A percentile compares a stretch with the other conserved stretches of the same genome.
Conservation (phyloP, 345 rosid species). For the Eucalyptus rudis region DNA sequence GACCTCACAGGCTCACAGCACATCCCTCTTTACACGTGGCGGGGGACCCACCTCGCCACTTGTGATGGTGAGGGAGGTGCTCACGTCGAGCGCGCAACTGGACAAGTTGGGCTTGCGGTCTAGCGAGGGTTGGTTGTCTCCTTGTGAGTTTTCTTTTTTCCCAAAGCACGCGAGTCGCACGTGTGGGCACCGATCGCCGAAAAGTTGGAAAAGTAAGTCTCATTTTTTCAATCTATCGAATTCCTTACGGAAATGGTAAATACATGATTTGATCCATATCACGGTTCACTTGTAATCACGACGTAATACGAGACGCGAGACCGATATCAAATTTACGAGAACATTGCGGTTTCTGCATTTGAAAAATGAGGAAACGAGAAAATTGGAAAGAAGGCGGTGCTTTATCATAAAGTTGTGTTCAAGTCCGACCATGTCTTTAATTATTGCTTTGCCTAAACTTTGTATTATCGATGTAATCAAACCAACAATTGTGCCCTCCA, state of each 20-base stretch:
- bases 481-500: not conserved
- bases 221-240: no score
- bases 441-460: not conserved
- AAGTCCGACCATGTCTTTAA: no score
- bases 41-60: conserved; percentile 1
- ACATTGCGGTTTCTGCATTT: not conserved
- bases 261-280: not conserved
- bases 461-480: no score
- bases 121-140: conserved; percentile 3
- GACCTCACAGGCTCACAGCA: not conserved
- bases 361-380: no score
- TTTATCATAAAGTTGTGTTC: no score
- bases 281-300: not conserved
- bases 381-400: no score
- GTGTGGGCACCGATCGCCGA: no score
- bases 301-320: rapidly evolving
- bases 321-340: no score
- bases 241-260: rapidly evolving
- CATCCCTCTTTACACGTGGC: not conserved
- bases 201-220: not conserved
- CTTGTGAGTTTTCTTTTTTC: not conserved
- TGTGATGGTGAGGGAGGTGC: not conserved
- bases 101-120: not conserved
- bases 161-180: not conserved
- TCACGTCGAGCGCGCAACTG: not conserved